Evolutionary conservation across 768 basidiomycete genomes (phyloP).

Genomic region (Russula sp.): DNA sequence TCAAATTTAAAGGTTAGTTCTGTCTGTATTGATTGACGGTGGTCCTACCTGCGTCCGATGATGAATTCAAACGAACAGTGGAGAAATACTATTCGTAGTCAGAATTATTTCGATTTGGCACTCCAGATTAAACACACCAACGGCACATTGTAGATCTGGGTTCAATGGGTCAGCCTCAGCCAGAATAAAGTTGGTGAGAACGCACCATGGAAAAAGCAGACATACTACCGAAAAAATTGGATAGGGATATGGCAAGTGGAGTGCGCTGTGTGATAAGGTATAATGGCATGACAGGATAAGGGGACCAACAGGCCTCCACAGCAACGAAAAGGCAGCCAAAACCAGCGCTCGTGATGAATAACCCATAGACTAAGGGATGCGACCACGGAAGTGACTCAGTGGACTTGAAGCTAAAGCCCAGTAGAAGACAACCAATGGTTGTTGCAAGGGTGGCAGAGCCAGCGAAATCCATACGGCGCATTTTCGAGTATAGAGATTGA

Average conservation of each 20-base stretch:
- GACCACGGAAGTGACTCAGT: slow-evolving; percentile 75
- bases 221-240: slow-evolving; percentile 72
- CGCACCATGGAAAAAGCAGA: slow-evolving; percentile 72
- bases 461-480: slow-evolving; percentile 76
- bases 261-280: slow-evolving; percentile 69
- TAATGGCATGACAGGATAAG: slow-evolving; percentile 88
- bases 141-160: slow-evolving; percentile 79
- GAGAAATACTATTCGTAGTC: slow-evolving; percentile 59
- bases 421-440: slow-evolving; percentile 59
- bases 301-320: slow-evolving; percentile 72
- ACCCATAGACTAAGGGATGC: slow-evolving; percentile 60
- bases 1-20: background rate
- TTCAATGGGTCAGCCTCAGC: slow-evolving; percentile 16
- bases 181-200: slow-evolving; percentile 22
- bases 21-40: background rate
- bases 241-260: slow-evolving; percentile 71
- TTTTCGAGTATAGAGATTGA: slow-evolving; percentile 52
- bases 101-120: slow-evolving; percentile 14
- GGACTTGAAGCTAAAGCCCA: slow-evolving; percentile 71
- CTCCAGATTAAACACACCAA: slow-evolving; percentile 41
- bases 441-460: slow-evolving; percentile 77
- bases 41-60: slow-evolving; percentile 57
- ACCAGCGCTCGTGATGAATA: slow-evolving; percentile 51
- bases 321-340: slow-evolving; percentile 56
- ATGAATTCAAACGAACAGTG: slow-evolving; percentile 61